A percentile compares a stretch with the other conserved stretches of the same genome.
phyloP scores from a whole-genome alignment of 2,329 filamentous ascomycete species.

The Epichloe elymi region DNA sequence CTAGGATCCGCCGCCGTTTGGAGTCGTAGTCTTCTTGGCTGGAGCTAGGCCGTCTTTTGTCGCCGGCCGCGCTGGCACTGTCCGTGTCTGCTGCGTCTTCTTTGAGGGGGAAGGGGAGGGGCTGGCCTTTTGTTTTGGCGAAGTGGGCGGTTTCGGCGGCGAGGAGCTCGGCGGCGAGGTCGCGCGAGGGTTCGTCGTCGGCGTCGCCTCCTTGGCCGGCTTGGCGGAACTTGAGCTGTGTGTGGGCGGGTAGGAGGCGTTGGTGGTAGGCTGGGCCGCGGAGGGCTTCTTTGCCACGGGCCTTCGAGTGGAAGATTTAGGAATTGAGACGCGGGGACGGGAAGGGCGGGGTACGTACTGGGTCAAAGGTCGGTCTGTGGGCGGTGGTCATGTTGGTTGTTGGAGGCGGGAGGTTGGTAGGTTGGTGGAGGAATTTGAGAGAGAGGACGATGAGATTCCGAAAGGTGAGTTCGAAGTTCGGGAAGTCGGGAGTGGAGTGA shows the following conservation, averaged over 20 bases:
- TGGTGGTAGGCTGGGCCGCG: slow-evolving; percentile 93
- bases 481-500: neutral
- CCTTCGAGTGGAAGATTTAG: slow-evolving; percentile 36
- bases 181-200: slow-evolving; percentile 53
- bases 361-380: slow-evolving; percentile 89
- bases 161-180: slow-evolving; percentile 81
- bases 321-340: neutral
- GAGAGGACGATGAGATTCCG: neutral
- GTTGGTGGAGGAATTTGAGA: neutral
- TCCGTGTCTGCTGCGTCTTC: slow-evolving; percentile 32
- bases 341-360: slow-evolving; percentile 38
- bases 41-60: slow-evolving; percentile 44
- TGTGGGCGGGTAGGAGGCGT: slow-evolving; percentile 86
- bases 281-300: slow-evolving; percentile 86
- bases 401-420: slow-evolving; percentile 2
- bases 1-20: slow-evolving; percentile 75
- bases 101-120: slow-evolving; percentile 24
- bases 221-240: slow-evolving; percentile 75
- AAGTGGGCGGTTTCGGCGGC: slow-evolving; percentile 80
- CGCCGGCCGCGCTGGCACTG: slow-evolving; percentile 18
- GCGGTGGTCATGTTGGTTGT: slow-evolving; percentile 45
- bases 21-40: slow-evolving; percentile 56
- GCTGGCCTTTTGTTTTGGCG: slow-evolving; percentile 59
- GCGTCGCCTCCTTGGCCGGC: slow-evolving; percentile 80
- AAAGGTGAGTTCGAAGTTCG: neutral